Evolutionary conservation across 495 filamentous ascomycete genomes (phyloP), one percentile per base, ranked within the genome.

Genomic region (Apodospora peruviana): DNA sequence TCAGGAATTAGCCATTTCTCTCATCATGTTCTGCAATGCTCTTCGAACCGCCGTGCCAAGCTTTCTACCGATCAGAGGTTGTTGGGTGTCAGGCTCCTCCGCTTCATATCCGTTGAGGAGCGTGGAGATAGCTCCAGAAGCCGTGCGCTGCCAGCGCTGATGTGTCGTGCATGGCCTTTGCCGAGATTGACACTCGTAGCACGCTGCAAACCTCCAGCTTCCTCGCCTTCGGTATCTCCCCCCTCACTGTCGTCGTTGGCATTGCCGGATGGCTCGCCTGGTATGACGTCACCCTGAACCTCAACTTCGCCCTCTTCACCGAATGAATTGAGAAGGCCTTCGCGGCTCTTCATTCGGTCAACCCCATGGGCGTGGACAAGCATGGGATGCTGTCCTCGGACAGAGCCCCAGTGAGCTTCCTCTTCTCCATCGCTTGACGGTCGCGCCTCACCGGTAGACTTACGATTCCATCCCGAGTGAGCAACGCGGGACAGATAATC

Each of bases 131-230:
- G 70, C 45, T 87, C 80, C 29, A 89, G 61, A 11, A 90, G 65
- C 58, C 78, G 82, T 4, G 86, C 84, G 63, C 82, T 87, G 19
- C 85, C 87, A 17, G 84, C 84, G 48, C 84, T 88, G 54, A 87
- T 80, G 40, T 82, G 83, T n/a, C 85, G 70, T 17, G 65, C 76
- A 57, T 90, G 85, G 3, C 75, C 68, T 52, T 76, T 79, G 24
- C 76, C 81, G 44, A 82, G 69, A 50, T 83, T 78, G 37, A 87
- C 65, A 57, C 85, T 86, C 9, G 80, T 79, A 12, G 86, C 82
- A 46, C 84, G 79, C 29, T 80, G 75, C 24, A 86, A 58, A 16
- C 60, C 60, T 12, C 41, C 52, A n/a, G 57, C 68, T 19, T 77
- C 75, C 16, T 70, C 66, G 25, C 58, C 61, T 16, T 66, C 50